A percentile compares a stretch with the other conserved stretches of the same genome.
Conservation (phyloP, 176 grass and related monocot species). For the sorghum (Sorghum bicolor) region Sorghum_bicolor_NCBIv3 NC_012876.2:51944001-51944500, state of each 20-base stretch:
- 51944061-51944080: too few relatives aligned
- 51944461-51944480: conserved; percentile 71
- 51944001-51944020: too few relatives aligned
- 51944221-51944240: conserved; percentile 38
- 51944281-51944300: conserved; percentile 44
- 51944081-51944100: not conserved
- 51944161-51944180: conserved; percentile 1
- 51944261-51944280: conserved; percentile 25
- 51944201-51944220: conserved; percentile 6
- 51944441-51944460: conserved; percentile 64
- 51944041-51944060: too few relatives aligned
- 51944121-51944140: too few relatives aligned
- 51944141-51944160: too few relatives aligned
- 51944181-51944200: conserved; percentile 52
- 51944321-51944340: conserved; percentile 57
- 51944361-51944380: too few relatives aligned
- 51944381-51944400: not conserved
- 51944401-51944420: not conserved
- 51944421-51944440: conserved; percentile 7
- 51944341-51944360: conserved; percentile 30
- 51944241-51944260: conserved; percentile 63
- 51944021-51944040: too few relatives aligned
- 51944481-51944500: conserved; percentile 63
- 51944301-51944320: conserved; percentile 53
- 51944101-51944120: not conserved